Percentiles rank a stretch among this genome's conserved stretches.
These are phyloP conservation scores for Tylopilus subfusipes DNA, from an alignment of 768 basidiomycete genomes.

Conservation along the genomic window DNA sequence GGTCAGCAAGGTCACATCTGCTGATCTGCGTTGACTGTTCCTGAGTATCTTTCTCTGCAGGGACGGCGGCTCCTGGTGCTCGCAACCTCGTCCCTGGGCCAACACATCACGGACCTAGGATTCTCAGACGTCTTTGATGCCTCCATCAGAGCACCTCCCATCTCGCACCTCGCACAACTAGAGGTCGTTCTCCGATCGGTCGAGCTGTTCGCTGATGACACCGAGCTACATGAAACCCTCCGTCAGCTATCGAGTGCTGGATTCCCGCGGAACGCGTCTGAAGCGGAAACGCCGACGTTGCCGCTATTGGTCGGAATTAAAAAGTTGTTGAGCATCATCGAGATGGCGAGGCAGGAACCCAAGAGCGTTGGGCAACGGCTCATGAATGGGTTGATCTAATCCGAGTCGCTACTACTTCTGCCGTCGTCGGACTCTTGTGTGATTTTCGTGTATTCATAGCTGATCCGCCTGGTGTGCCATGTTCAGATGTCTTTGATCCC, in stretches of 20 bases:
- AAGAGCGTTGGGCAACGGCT: slow-evolving; percentile 74
- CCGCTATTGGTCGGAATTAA: slow-evolving; percentile 86
- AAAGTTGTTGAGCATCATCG: slow-evolving; percentile 84
- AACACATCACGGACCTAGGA: slow-evolving; percentile 84
- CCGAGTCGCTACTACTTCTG: background rate
- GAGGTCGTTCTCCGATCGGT: slow-evolving; percentile 77
- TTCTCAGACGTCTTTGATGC: slow-evolving; percentile 88
- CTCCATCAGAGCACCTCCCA: slow-evolving; percentile 79
- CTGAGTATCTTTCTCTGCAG: slow-evolving; percentile 39
- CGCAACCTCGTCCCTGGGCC: slow-evolving; percentile 86
- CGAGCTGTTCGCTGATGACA: slow-evolving; percentile 58
- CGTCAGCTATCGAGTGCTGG: slow-evolving; percentile 71
- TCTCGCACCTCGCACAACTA: slow-evolving; percentile 67
- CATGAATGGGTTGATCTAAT: slow-evolving; percentile 52
- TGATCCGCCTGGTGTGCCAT: background rate
- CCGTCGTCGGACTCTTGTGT: slow-evolving; percentile 6
- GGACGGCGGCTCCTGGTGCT: slow-evolving; percentile 89
- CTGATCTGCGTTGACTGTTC: background rate
- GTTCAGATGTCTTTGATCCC: background rate
- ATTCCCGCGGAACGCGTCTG: slow-evolving; percentile 42
- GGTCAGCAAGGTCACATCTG: slow-evolving; percentile 42
- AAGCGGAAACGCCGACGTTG: slow-evolving; percentile 42
- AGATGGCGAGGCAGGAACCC: slow-evolving; percentile 97
- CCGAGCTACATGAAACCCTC: slow-evolving; percentile 57
- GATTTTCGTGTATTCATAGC: slow-evolving; percentile 3